Evolutionary conservation across 176 grass and related monocot species (phyloP).

Genomic region (Olyra latifolia): DNA sequence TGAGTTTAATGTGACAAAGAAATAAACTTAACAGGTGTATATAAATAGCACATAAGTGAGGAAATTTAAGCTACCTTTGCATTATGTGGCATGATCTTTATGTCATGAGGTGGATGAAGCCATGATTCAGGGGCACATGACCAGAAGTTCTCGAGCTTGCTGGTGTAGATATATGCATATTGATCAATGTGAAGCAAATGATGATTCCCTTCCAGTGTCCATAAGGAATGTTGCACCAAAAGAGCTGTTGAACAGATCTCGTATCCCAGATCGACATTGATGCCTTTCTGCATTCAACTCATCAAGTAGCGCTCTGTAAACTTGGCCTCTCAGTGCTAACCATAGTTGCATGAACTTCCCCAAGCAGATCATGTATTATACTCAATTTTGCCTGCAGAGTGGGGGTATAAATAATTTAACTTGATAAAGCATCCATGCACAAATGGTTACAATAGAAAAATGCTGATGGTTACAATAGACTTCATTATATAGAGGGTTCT

Average conservation of each 20-base stretch:
- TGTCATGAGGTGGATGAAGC: slow-evolving; percentile 95
- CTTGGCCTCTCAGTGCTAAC: slow-evolving; percentile 83
- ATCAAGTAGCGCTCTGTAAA: slow-evolving; percentile 65
- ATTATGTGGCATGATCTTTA: slow-evolving; percentile 99
- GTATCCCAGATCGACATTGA: slow-evolving; percentile 69
- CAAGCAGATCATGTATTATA: slow-evolving; percentile 92
- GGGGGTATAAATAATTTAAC: not conserved
- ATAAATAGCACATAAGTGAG: not conserved
- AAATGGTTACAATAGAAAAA: slow-evolving; percentile 19
- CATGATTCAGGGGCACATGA: slow-evolving; percentile 68
- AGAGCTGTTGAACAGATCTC: slow-evolving; percentile 71
- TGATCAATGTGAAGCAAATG: slow-evolving; percentile 98
- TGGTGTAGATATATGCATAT: slow-evolving; percentile 94
- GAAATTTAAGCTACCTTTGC: slow-evolving; percentile 62
- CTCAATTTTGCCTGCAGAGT: slow-evolving; percentile 78
- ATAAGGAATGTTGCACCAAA: slow-evolving; percentile 97
- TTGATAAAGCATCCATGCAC: not conserved
- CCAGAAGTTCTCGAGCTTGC: slow-evolving; percentile 87
- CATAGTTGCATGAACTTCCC: slow-evolving; percentile 80
- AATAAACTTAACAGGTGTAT: slow-evolving; percentile 14
- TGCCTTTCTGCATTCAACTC: slow-evolving; percentile 84
- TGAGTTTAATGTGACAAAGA: not conserved
- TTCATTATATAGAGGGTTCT: not conserved
- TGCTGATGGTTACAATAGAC: not conserved
- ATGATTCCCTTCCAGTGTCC: slow-evolving; percentile 93